Evolutionary conservation across 768 basidiomycete genomes (phyloP), one percentile per base, ranked within the genome.

Genomic region (Macrolepiota albuminosa): DNA sequence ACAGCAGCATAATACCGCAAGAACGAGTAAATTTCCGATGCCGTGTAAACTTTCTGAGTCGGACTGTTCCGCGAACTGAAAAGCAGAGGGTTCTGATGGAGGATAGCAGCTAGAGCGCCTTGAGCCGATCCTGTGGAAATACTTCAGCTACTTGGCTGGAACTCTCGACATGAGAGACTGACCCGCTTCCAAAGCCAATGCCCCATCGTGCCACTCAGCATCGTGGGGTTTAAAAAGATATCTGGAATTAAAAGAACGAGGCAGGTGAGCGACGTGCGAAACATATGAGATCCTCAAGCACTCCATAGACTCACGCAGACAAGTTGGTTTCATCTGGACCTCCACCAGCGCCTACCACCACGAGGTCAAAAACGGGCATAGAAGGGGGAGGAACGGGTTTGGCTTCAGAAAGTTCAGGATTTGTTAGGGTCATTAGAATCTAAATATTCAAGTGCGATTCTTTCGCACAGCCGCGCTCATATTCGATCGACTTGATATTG

Each of bases 291-390:
- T 47, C 40, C 57, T 54, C 45, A 54, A 61, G 8, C 31, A 33
- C 46, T 47, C 7, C 36, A 26, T 56, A 13, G 48, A 81, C 87
- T 64, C 70, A 93, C 94, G 85, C 88, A 31, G 91, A 92, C 63
- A 97, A 73, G 75, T 98, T 91, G 26, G 87, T 88, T 73, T 98
- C 95, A 66, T 88, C 82, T 8, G 93, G 93, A 52, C 95, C 95
- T 48, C 95, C 95, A 58, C 94, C 93, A 65, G 85, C 84, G 51
- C 78, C 95, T 40, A 93, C 84, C 64, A 89, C 88, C 60, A 93
- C 75, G 64, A 93, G 67, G 70, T 91, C 86, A 70, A 93, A 93
- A 66, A 76, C 72, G 33, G 76, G 71, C 69, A 81, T 77, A 26
- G 61, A 59, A 52, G 46, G 58, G 57, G 45, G 57, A 49, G 49